A percentile compares a stretch with the other conserved stretches of the same genome.
phyloP scores from a whole-genome alignment of 495 filamentous ascomycete species.

The Tetracladium marchalianum region DNA sequence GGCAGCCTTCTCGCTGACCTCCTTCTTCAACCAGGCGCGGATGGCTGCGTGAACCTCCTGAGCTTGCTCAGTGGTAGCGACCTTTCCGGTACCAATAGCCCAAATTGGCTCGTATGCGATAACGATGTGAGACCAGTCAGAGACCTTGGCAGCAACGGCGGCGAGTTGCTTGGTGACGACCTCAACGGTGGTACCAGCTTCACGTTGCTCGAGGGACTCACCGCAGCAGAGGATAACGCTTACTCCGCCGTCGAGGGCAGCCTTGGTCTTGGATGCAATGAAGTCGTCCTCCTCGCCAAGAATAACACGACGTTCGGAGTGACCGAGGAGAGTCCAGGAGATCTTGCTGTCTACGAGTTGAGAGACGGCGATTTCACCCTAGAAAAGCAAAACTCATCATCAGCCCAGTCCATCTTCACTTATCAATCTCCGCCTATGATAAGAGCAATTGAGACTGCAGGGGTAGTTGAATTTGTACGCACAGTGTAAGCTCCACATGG shows the following conservation, averaged over 20 bases:
- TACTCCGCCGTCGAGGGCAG: conserved; percentile 75
- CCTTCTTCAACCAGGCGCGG: conserved; percentile 72
- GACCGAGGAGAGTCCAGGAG: conserved; percentile 82
- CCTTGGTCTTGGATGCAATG: conserved; percentile 86
- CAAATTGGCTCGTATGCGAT: conserved; percentile 99
- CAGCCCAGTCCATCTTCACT: too few species aligned
- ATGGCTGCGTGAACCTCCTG: conserved; percentile 93
- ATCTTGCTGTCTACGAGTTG: conserved; percentile 82
- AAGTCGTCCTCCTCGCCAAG: conserved; percentile 78
- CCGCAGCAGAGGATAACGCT: conserved; percentile 94
- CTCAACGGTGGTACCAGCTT: conserved; percentile 77
- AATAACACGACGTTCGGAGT: conserved; percentile 85
- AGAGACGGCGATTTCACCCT: conserved; percentile 79
- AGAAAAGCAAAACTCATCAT: too few species aligned
- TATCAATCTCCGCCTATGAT: too few species aligned
- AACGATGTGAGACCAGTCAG: conserved; percentile 88
- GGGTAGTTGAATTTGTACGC: too few species aligned
- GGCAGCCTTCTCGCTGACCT: conserved; percentile 59
- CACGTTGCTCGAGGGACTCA: conserved; percentile 87
- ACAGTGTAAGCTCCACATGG: conserved; percentile 88
- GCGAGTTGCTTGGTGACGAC: conserved; percentile 74
- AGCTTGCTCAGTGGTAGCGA: conserved; percentile 85
- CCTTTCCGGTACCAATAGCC: conserved; percentile 98
- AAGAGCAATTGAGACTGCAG: too few species aligned
- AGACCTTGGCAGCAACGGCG: conserved; percentile 57